A percentile compares a stretch with the other conserved stretches of the same genome.
phyloP scores from a whole-genome alignment of 208 protist species.

The Trypanosoma cruzi region DNA sequence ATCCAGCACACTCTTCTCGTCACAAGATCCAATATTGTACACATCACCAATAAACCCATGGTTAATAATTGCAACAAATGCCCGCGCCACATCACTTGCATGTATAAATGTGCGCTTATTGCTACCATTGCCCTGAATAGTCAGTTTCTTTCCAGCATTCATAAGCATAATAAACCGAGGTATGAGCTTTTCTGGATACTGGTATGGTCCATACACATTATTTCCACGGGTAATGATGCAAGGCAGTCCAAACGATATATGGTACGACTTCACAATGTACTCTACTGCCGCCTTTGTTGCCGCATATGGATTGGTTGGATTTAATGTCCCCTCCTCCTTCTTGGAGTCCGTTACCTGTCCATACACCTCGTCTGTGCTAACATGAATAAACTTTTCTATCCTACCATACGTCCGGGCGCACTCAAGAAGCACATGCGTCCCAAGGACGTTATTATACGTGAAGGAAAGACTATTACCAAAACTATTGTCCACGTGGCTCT shows the following conservation, averaged over 20 bases:
- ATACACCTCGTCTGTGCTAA: conserved; percentile 97
- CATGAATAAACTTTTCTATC: conserved; percentile 94
- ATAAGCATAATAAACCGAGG: conserved; percentile 78
- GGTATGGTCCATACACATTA: conserved; percentile 92
- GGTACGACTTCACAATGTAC: conserved; percentile 84
- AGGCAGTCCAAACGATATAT: conserved; percentile 91
- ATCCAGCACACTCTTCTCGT: conserved; percentile 63
- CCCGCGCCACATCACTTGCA: conserved; percentile 67
- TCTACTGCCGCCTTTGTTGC: conserved; percentile 88
- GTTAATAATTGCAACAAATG: conserved; percentile 71
- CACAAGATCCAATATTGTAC: conserved; percentile 82
- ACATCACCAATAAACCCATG: conserved; percentile 69
- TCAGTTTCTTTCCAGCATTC: conserved; percentile 42
- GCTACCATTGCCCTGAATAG: conserved; percentile 57
- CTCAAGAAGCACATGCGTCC: conserved; percentile 95
- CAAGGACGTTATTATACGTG: conserved; percentile 93
- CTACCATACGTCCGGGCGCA: conserved; percentile 47
- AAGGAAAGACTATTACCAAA: conserved; percentile 95
- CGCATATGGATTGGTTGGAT: conserved; percentile 96
- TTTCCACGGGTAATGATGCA: conserved; percentile 96
- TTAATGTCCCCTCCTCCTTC: conserved; percentile 61
- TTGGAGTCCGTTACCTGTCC: conserved; percentile 63
- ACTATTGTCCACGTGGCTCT: conserved; percentile 94
- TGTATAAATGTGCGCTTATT: conserved; percentile 68
- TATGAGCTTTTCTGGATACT: conserved; percentile 94